Base-by-base conservation (phyloP, 768 basidiomycete genomes). In the Podaxis sp. region DNA sequence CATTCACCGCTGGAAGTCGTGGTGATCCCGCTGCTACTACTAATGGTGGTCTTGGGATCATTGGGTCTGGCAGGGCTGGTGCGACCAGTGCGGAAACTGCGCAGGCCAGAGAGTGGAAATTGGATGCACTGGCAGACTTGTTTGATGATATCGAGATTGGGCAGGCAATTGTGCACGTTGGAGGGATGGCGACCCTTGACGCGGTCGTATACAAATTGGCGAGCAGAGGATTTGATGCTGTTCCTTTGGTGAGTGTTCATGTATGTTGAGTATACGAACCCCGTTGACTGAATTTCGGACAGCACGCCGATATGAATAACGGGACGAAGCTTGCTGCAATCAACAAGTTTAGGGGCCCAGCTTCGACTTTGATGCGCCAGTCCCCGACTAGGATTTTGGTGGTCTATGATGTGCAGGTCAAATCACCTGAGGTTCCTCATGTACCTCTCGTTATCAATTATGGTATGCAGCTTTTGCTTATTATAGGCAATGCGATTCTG, bases 371-470 rank as follows among this genome's bases (percentile, higher is more conserved):
- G 66, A 83, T 88, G 78, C 82, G 91, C 60, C 88, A 89, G 63
- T 74, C 86, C 8, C 71, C 79, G 49, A 84, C 88, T 55, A 92
- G 89, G 74, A 86, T 95, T 36, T 82, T 99, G 59, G 89, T 99
- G 46, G 88, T 97, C 48, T 96, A 95, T 68, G 97, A 99, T 70
- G 91, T 96, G 38, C 91, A 90, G 73, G 86, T 98, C 69, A 97
- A 98, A 77, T 83, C 85, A 11, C 87, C 91, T 30, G 97, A 99
- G 67, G 85, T 96, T 58, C 84, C 90, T 2, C 94, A 95, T 73
- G 86, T 96, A 46, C 93, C 96, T 64, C 82, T 99, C 54, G 88
- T 99, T 68, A 88, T 99, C 77, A 99, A 99, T 76, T 99, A 96
- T 74, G 93, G 93, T 90, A 64, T 37, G 62, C 38, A 2, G 6